phyloP scores from a whole-genome alignment of 805 yeast species.

The Ascoidea rubescens region DNA sequence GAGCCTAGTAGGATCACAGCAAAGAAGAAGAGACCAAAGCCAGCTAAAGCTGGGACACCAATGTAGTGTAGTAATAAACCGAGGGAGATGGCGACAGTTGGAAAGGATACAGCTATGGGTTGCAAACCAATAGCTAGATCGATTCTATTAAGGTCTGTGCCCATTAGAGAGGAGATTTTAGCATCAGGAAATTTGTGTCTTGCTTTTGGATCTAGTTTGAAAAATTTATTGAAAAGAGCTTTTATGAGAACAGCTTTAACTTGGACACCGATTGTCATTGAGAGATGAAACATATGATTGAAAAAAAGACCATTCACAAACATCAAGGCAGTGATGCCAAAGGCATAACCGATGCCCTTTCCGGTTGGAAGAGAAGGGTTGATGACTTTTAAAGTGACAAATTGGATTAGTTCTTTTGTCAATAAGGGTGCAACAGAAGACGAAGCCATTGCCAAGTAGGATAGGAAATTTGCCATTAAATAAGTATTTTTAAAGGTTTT shows the following conservation, averaged over 20 bases:
- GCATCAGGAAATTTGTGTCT: slow-evolving; percentile 43
- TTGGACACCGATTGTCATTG: slow-evolving; percentile 52
- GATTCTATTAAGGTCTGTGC: slow-evolving; percentile 63
- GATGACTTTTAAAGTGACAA: slow-evolving; percentile 29
- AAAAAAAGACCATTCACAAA: slow-evolving; percentile 22
- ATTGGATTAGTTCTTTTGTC: slow-evolving; percentile 38
- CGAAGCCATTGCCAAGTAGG: slow-evolving; percentile 31
- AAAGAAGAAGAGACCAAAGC: slow-evolving; percentile 39
- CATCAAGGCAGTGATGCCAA: slow-evolving; percentile 36
- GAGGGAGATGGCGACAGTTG: slow-evolving; percentile 48
- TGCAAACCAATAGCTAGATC: slow-evolving; percentile 55
- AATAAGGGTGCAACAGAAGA: slow-evolving; percentile 40
- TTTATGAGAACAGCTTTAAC: slow-evolving; percentile 52
- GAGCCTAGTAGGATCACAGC: slow-evolving; percentile 31
- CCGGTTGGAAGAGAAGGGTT: slow-evolving; percentile 24
- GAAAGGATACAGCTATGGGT: slow-evolving; percentile 40
- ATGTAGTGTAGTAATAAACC: slow-evolving; percentile 49
- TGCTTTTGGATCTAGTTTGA: slow-evolving; percentile 38
- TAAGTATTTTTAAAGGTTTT: slow-evolving; percentile 35
- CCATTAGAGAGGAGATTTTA: slow-evolving; percentile 56
- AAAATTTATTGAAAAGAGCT: slow-evolving; percentile 50
- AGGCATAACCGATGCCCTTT: slow-evolving; percentile 46
- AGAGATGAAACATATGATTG: slow-evolving; percentile 37
- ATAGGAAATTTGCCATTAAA: slow-evolving; percentile 23
- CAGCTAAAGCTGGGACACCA: slow-evolving; percentile 58